Percentiles rank a stretch among this genome's conserved stretches.
Conservation (phyloP, 306 rosid species). For the Ormosia emarginata region DNA sequence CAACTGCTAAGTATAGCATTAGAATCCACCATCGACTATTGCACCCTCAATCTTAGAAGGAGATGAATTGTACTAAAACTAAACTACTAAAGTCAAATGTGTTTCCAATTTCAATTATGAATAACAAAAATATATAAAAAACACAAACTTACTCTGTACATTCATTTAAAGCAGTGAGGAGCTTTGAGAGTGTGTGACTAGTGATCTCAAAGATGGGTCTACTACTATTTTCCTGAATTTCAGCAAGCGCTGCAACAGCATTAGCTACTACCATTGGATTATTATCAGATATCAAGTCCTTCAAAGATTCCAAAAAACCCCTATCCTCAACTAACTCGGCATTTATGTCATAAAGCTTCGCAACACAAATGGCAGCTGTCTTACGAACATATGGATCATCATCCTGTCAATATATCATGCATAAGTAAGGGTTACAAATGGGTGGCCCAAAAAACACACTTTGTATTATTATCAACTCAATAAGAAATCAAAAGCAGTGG, state of each 20-base stretch:
- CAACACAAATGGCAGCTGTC: conserved; percentile 99
- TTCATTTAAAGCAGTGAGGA: conserved; percentile 97
- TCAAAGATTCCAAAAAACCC: conserved; percentile 90
- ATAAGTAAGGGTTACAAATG: conserved; percentile 14
- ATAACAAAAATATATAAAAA: not conserved
- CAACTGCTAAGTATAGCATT: not conserved
- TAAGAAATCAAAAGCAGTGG: conserved; percentile 2
- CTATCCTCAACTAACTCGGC: conserved; percentile 98
- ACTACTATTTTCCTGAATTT: conserved; percentile 87
- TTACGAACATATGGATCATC: conserved; percentile 99
- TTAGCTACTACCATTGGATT: conserved; percentile 99
- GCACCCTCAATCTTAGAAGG: not conserved
- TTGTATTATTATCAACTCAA: not conserved
- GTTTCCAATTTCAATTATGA: not conserved
- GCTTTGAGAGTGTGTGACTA: conserved; percentile 84
- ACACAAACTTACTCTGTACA: conserved; percentile 85
- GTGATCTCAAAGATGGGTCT: conserved; percentile 91
- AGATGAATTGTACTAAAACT: not conserved
- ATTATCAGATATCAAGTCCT: conserved; percentile 98
- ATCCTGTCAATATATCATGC: conserved; percentile 60
- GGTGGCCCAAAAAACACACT: not conserved
- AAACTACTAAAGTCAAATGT: not conserved
- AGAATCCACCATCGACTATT: not conserved
- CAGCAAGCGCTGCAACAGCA: conserved; percentile 97
- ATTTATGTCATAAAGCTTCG: conserved; percentile 96